Evolutionary conservation across 495 filamentous ascomycete genomes (phyloP), one percentile per base, ranked within the genome.

Genomic region (Xylaria nigripes): DNA sequence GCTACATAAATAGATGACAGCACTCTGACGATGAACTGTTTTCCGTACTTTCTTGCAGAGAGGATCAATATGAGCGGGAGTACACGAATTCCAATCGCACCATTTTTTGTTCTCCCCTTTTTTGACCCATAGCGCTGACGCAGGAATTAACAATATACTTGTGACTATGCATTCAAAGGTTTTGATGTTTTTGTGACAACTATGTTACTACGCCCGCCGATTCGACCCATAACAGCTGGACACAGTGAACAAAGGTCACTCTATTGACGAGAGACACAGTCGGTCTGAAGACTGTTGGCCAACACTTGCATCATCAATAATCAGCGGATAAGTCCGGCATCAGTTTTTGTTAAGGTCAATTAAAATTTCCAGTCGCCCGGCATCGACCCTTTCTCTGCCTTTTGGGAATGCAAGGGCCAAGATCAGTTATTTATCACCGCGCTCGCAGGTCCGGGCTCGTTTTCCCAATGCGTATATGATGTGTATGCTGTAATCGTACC

Each of bases 241-340:
- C 51, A 54, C 1, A 51, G 55, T 9, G 52, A 64, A n/a, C n/a
- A n/a, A n/a, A n/a, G n/a, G n/a, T n/a, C n/a, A n/a, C n/a, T n/a
- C n/a, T n/a, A n/a, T n/a, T n/a, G n/a, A n/a, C n/a, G n/a, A 34
- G 42, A 78, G 24, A 59, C 60, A 15, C 68, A 69, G 18, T 70
- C 71, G 16, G 69, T 70, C 48, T n/a, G n/a, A n/a, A 77, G 77
- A 0, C 54, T 78, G 29, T 74, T 76, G 1, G 71, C 70, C 18
- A 83, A 83, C 54, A 84, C 80, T 6, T 73, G 74, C 30, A 68
- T 74, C 13, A 82, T 82, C 54, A 77, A 85, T 53, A 56, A 58
- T 54, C 23, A 42, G 51, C 38, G 12, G 7, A 10, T 23, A 6
- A 58, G 36, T 34, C 47, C 57, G 3, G n/a, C 16, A 4, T 6